Conservation (phyloP, 1,284 basidiomycete species). For the Tilletia setariae region DNA sequence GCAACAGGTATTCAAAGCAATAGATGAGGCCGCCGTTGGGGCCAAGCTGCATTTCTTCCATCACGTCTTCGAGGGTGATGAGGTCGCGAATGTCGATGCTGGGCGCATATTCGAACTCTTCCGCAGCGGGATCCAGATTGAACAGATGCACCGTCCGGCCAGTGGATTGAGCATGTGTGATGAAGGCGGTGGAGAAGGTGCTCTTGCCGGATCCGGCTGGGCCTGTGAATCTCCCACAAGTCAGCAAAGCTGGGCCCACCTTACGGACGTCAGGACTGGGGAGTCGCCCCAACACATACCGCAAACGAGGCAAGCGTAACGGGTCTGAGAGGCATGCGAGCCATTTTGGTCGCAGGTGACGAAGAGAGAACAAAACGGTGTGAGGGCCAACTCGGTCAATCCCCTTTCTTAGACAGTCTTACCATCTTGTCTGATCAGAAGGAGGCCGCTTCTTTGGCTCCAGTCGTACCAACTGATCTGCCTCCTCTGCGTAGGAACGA, state of each 20-base stretch:
- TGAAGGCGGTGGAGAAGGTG: conserved; percentile 82
- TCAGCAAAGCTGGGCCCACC: neutral
- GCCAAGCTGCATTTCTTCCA: conserved; percentile 90
- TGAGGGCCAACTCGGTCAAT: too few relatives aligned
- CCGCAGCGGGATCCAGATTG: conserved; percentile 95
- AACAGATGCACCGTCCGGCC: conserved; percentile 86
- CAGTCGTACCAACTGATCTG: too few relatives aligned
- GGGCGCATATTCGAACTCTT: conserved; percentile 88
- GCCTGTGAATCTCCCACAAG: conserved; percentile 58
- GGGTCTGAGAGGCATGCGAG: neutral
- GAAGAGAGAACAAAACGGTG: too few relatives aligned
- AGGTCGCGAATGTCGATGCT: conserved; percentile 92
- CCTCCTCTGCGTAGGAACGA: too few relatives aligned
- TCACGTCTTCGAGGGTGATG: conserved; percentile 89
- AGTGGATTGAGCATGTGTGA: conserved; percentile 82
- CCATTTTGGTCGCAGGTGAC: too few relatives aligned
- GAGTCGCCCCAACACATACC: neutral
- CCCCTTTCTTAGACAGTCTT: too few relatives aligned
- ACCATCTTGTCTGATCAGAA: too few relatives aligned
- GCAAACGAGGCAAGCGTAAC: conserved; percentile 6
- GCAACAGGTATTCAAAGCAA: conserved; percentile 97
- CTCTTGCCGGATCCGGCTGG: conserved; percentile 98
- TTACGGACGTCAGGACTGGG: neutral
- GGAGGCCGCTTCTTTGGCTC: too few relatives aligned
- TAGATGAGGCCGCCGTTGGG: conserved; percentile 97